Evolutionary conservation across 495 filamentous ascomycete species (phyloP), one percentile per base, ranked within the genome.

Genomic region (Penicillium waksmanii): DNA sequence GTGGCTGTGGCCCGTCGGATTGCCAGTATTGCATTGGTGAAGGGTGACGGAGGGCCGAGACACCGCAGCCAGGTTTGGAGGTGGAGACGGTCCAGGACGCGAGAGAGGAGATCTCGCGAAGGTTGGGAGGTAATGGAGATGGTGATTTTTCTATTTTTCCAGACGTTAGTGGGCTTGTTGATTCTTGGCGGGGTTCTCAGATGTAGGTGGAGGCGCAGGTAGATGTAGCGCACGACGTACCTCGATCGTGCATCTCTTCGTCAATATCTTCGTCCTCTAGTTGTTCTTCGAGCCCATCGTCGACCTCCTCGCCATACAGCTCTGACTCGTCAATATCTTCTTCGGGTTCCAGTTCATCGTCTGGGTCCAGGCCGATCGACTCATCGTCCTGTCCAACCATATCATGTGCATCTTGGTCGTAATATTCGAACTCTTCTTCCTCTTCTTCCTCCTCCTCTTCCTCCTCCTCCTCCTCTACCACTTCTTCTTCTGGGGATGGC

Each of bases 1-100:
- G 95, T 13, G 95, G 95, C 66, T 98, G 95, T 5, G 94, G 93
- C 1, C 95, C 96, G 72, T 98, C 96, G 15, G 92, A 96, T 73
- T 98, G 95, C 95, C 95, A 98, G 81, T 92, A 98, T 61, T 89
- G 85, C 49, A 81, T 75, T 3, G 89, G 84, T 46, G 92, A 89
- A 21, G 93, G 89, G 68, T 87, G 83, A 19, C 92, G 88, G 21
- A 98, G 87, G 62, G 94, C 91, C 33, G 88, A 83, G 46, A 97
- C 87, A 36, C 92, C 92, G 70, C 90, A 96, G 55, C 92, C 93
- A 1, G 93, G 95, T 76, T 97, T 98, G 70, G 87, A 87, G 61
- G 90, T 93, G 60, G 87, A 90, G 58, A 97, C 93, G 13, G 91
- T 94, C 85, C 95, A 97, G 51, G 89, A 92, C 21, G 94, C 95